These are phyloP conservation scores for Infundibulicybe gibba DNA, from an alignment of 768 basidiomycete genomes.

Conservation along the genomic window DNA sequence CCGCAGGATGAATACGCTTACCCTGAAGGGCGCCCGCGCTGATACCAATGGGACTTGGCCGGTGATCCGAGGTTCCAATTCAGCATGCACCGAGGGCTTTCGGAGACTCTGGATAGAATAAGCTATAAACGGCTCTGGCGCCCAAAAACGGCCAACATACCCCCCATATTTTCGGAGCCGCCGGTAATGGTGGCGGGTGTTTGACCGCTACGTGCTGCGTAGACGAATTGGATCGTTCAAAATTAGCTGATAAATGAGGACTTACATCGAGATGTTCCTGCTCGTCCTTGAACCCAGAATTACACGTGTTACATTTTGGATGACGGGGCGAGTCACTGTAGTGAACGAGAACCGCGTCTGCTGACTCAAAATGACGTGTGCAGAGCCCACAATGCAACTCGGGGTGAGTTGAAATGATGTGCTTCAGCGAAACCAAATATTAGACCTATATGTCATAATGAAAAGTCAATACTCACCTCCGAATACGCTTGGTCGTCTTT, in stretches of 20 bases:
- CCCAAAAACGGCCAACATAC: too few species aligned
- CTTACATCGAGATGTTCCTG: slow-evolving; percentile 30
- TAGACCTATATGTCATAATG: background rate
- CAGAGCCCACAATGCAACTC: slow-evolving; percentile 23
- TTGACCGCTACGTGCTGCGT: slow-evolving; percentile 4
- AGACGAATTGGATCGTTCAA: background rate
- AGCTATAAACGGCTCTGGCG: too few species aligned
- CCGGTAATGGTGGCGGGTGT: background rate
- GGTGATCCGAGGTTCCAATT: background rate
- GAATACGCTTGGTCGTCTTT: slow-evolving; percentile 21
- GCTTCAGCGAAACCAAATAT: slow-evolving; percentile 21
- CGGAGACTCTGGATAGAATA: background rate
- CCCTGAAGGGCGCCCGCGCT: background rate
- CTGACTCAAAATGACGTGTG: background rate
- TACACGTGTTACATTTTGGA: slow-evolving; percentile 8
- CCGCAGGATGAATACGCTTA: background rate
- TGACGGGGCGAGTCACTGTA: slow-evolving; percentile 34
- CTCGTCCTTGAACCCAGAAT: slow-evolving; percentile 10
- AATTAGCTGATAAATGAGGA: background rate
- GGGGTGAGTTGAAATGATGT: slow-evolving; percentile 32
- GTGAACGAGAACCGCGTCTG: slow-evolving; percentile 19
- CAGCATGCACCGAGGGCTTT: background rate
- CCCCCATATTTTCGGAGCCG: background rate
- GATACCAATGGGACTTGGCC: background rate
- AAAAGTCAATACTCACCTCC: slow-evolving; percentile 19